Evolutionary conservation across 306 rosid genomes (phyloP).

Genomic region (Purshia tridentata): DNA sequence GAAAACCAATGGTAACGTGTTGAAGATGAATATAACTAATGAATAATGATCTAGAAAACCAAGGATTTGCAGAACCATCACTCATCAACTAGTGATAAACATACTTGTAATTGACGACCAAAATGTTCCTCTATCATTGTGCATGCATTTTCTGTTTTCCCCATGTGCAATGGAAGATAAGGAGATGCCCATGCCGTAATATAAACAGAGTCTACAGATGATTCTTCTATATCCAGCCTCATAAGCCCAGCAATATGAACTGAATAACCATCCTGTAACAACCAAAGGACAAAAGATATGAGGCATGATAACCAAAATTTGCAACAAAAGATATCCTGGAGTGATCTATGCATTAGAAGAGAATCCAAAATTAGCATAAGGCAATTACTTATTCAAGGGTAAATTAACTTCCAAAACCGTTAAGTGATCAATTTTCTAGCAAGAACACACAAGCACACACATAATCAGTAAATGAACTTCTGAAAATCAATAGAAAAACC

Average conservation of each 20-base stretch:
- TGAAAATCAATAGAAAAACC: neutral
- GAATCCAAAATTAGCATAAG: neutral
- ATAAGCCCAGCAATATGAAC: conserved; percentile 87
- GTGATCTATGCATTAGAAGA: neutral
- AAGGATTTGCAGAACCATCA: neutral
- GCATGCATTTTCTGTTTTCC: conserved; percentile 69
- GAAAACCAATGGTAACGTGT: neutral
- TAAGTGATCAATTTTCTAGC: neutral
- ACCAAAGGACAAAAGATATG: conserved; percentile 20
- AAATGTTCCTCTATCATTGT: conserved; percentile 71
- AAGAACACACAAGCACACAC: neutral
- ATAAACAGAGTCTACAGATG: conserved; percentile 60
- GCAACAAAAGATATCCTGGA: neutral
- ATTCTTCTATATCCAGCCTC: conserved; percentile 88
- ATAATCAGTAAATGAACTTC: neutral
- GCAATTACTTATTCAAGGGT: neutral
- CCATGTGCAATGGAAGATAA: conserved; percentile 89
- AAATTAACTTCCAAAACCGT: neutral
- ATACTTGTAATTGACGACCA: conserved; percentile 88
- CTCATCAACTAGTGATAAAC: conserved; percentile 1
- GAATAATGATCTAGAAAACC: neutral
- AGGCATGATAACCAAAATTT: neutral
- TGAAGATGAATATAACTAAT: neutral
- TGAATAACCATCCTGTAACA: conserved; percentile 74
- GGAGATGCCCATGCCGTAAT: conserved; percentile 91